phyloP scores from a whole-genome alignment of 495 filamentous ascomycete genomes.

The Cairneyella variabilis region DNA sequence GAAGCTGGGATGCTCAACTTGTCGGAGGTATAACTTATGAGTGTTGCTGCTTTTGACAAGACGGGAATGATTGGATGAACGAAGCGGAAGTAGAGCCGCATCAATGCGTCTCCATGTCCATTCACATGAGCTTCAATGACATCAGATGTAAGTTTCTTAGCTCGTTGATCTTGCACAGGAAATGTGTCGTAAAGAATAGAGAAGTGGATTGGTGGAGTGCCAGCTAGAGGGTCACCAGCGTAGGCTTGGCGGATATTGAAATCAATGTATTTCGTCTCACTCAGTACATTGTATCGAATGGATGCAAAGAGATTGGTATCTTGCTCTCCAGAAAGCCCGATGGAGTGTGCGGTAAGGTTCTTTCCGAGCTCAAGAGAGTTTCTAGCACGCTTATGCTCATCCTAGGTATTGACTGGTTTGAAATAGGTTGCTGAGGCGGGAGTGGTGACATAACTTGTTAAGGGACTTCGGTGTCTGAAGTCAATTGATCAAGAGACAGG shows the following conservation, averaged over 20 bases:
- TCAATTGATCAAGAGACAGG: slow-evolving; percentile 11
- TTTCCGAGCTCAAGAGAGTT: slow-evolving; percentile 19
- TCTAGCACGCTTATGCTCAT: not conserved
- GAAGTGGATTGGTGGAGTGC: slow-evolving; percentile 21
- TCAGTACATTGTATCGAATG: slow-evolving; percentile 25
- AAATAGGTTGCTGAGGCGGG: not conserved
- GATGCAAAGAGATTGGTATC: slow-evolving; percentile 22
- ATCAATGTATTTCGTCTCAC: slow-evolving; percentile 20
- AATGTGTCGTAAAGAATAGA: slow-evolving; percentile 20
- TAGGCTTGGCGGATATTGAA: slow-evolving; percentile 21
- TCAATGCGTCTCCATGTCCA: slow-evolving; percentile 12
- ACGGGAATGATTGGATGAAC: slow-evolving; percentile 22
- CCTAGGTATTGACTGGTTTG: not conserved
- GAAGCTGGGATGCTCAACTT: slow-evolving; percentile 21
- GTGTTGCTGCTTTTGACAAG: slow-evolving; percentile 18
- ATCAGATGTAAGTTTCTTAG: slow-evolving; percentile 20
- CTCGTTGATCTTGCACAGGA: slow-evolving; percentile 18
- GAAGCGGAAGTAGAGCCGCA: slow-evolving; percentile 24
- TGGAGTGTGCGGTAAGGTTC: slow-evolving; percentile 21
- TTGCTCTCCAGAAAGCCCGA: slow-evolving; percentile 23
- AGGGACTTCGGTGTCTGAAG: slow-evolving; percentile 1
- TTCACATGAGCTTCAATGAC: slow-evolving; percentile 18
- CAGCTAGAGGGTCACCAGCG: slow-evolving; percentile 3
- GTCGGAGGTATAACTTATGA: slow-evolving; percentile 10
- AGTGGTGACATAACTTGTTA: not conserved